A percentile compares a stretch with the other conserved stretches of the same genome.
Conservation (phyloP, 345 rosid genomes). For the Camelina sativa region DNA sequence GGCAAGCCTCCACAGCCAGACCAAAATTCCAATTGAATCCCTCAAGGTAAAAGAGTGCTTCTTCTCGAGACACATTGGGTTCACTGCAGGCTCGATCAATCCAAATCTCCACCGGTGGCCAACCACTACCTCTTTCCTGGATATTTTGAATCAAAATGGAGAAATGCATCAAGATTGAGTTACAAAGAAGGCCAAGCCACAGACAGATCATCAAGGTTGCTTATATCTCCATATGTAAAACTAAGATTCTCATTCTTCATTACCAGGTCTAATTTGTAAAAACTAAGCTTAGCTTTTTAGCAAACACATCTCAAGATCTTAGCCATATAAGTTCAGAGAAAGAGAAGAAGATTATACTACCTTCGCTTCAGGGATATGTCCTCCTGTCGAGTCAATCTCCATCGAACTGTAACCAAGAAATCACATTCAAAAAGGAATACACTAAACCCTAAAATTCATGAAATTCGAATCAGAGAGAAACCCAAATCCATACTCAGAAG, state of each 20-base stretch:
- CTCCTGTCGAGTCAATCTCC: background rate
- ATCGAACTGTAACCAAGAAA: background rate
- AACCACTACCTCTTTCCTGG: background rate
- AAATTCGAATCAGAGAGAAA: background rate
- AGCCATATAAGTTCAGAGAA: conserved; percentile 3
- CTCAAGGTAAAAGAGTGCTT: conserved; percentile 27
- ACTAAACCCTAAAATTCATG: background rate
- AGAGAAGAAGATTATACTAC: conserved; percentile 28
- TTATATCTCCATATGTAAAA: no score
- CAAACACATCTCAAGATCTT: no score
- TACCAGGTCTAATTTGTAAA: no score
- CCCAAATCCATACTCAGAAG: background rate
- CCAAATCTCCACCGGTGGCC: background rate
- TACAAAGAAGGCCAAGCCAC: background rate
- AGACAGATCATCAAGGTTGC: background rate
- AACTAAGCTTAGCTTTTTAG: no score
- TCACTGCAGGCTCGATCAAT: background rate
- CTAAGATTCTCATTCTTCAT: no score
- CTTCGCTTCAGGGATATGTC: background rate
- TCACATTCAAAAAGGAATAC: background rate
- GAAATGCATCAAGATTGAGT: no score
- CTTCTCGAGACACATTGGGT: background rate
- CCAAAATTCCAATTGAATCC: background rate
- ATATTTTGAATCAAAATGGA: background rate
- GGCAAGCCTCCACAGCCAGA: conserved; percentile 1